A percentile compares a stretch with the other conserved stretches of the same genome.
phyloP scores from a whole-genome alignment of 1,284 basidiomycete genomes.

The Entoloma clypeatum region DNA sequence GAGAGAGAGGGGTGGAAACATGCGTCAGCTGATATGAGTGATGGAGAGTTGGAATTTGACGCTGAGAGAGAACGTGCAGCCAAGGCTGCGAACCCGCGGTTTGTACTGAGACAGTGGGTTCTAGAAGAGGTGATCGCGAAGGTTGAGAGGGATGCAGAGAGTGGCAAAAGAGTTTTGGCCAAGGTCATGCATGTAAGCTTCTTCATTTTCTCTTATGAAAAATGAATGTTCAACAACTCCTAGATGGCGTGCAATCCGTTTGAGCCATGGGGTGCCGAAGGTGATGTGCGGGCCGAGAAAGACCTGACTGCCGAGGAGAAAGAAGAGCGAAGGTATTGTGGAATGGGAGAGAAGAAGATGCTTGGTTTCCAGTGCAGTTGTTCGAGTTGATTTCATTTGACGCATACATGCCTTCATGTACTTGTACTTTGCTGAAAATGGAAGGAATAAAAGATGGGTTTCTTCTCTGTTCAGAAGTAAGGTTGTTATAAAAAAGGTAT shows the following conservation, averaged over 20 bases:
- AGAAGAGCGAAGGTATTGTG: conserved; percentile 77
- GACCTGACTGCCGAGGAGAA: conserved; percentile 54
- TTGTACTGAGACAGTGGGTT: conserved; percentile 90
- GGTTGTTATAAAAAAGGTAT: conserved; percentile 1
- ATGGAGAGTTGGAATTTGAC: conserved; percentile 41
- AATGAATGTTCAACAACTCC: too few relatives aligned
- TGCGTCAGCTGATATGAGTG: too few relatives aligned
- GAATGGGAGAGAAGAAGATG: conserved; percentile 70
- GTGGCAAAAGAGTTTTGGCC: conserved; percentile 60
- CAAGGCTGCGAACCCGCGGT: conserved; percentile 73
- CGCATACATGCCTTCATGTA: too few relatives aligned
- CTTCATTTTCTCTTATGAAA: conserved; percentile 14
- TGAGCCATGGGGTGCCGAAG: conserved; percentile 76
- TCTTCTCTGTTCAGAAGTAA: too few relatives aligned
- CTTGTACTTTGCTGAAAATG: too few relatives aligned
- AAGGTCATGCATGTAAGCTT: conserved; percentile 69
- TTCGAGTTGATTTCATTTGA: conserved; percentile 80
- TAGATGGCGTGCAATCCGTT: conserved; percentile 84
- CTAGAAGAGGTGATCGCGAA: conserved; percentile 83
- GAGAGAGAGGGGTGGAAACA: conserved; percentile 47
- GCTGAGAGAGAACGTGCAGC: conserved; percentile 41
- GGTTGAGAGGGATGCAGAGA: conserved; percentile 58
- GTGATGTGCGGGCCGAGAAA: conserved; percentile 34
- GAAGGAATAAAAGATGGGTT: too few relatives aligned
- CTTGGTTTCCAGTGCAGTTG: conserved; percentile 94